phyloP scores from a whole-genome alignment of 345 rosid species.

The Eucalyptus pauciflora region DNA sequence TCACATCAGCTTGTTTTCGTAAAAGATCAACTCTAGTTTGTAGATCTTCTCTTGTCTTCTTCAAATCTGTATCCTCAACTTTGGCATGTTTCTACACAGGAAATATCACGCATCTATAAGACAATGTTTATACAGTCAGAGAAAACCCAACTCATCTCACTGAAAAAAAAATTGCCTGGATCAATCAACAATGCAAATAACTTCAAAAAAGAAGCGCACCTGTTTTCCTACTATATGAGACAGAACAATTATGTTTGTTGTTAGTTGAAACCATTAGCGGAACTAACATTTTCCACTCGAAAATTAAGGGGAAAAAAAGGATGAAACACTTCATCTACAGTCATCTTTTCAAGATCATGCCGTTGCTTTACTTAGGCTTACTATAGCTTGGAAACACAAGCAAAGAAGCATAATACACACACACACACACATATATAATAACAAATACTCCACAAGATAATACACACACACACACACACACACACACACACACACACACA shows the following conservation, averaged over 20 bases:
- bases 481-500: background rate
- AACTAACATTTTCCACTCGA: background rate
- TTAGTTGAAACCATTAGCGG: background rate
- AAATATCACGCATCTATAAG: background rate
- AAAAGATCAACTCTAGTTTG: conserved; percentile 73
- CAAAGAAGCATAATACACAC: background rate
- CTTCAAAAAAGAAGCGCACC: background rate
- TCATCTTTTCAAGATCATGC: background rate
- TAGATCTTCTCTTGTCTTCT: conserved; percentile 75
- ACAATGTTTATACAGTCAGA: background rate
- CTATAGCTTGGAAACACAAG: background rate
- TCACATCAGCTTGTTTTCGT: conserved; percentile 76
- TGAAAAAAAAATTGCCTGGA: background rate
- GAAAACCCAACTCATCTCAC: background rate
- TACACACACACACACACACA: background rate
- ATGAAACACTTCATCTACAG: background rate
- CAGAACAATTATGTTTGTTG: background rate
- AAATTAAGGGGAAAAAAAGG: background rate
- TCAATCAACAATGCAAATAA: background rate
- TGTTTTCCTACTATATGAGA: background rate
- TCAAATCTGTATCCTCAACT: conserved; percentile 57
- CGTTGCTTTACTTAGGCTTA: background rate
- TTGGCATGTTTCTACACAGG: conserved; percentile 59
- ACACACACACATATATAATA: background rate
- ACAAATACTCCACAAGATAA: background rate